Conservation (phyloP, 2,329 filamentous ascomycete species). For the Sphaerulina musiva region DNA sequence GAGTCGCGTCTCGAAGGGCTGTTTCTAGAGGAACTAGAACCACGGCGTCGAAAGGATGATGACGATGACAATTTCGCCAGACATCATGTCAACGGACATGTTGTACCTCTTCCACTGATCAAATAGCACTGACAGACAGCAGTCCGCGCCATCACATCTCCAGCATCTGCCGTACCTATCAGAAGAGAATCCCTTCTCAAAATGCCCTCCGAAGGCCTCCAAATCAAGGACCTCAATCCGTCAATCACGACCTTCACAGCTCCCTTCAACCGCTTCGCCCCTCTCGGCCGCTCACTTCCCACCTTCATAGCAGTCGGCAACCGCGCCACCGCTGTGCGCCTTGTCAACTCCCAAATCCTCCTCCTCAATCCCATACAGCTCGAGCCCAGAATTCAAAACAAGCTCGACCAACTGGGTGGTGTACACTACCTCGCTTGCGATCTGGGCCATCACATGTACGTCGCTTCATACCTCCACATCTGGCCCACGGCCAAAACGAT, state of each 20-base stretch:
- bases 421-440: conserved; percentile 15
- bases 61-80: not conserved
- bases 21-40: too few species aligned
- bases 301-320: conserved; percentile 17
- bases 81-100: not conserved
- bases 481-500: conserved; percentile 16
- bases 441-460: conserved; percentile 18
- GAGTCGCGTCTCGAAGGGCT: not conserved
- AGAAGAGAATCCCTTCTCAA: too few species aligned
- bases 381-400: conserved; percentile 4
- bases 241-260: conserved; percentile 15
- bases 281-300: conserved; percentile 13
- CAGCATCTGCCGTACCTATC: too few species aligned
- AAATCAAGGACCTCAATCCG: conserved; percentile 9
- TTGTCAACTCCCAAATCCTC: conserved; percentile 8
- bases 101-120: not conserved
- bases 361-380: conserved; percentile 15
- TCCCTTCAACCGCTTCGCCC: conserved; percentile 17
- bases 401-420: conserved; percentile 11
- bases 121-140: not conserved
- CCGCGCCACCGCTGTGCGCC: conserved; percentile 12
- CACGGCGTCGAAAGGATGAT: conserved; percentile 1
- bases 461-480: conserved; percentile 7
- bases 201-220: conserved; percentile 2
- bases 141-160: too few species aligned